Base-by-base conservation (phyloP, 1,284 basidiomycete species). In the Apiotrichum laibachii region DNA sequence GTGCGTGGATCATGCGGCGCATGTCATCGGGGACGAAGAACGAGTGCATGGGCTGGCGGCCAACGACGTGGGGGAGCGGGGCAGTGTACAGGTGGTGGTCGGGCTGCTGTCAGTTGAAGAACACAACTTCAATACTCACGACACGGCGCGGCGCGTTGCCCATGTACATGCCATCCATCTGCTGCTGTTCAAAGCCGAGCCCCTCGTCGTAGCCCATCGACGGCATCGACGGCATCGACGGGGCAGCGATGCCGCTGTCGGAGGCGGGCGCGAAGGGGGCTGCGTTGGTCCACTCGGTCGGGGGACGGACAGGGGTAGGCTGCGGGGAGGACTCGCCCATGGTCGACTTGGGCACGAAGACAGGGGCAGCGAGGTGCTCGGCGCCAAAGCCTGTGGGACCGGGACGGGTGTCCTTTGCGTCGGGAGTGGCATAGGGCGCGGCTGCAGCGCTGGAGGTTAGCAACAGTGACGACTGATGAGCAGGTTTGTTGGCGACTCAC, bases 61-160 rank as follows among this genome's bases (percentile, higher is more conserved):
- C 81, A 50, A 80, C 76, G 37, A 81, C 75, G 78, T 80, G 86
- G 69, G 78, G 86, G 69, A 76, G 82, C 0, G 82, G 80, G 0
- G 82, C 79, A 3, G 90, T 88, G 79, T 97, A 98, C 34, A 97
- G 84, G 69, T 97, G 92, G 73, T 98, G 92, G 72, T 96, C 86
- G 50, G 96, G 84, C 87, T 92, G 70, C 31, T 11, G 16, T 61
- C n/a, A 63, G 62, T 44, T 9, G 21, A 19, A 54, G 60, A 2
- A 10, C 10, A 4, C 0, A 39, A 8, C 11, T 3, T 31, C 26
- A 4, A 31, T 48, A 78, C 86, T 71, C 72, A 90, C 88, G 21
- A 87, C 86, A 70, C 89, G 87, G 9, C 83, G 83, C 53, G 85
- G 75, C 69, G 83, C 80, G 46, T 83, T 47, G 19, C 81, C 66